Base-by-base conservation (phyloP, 176 grass and related monocot genomes). In the Avena eriantha region DNA sequence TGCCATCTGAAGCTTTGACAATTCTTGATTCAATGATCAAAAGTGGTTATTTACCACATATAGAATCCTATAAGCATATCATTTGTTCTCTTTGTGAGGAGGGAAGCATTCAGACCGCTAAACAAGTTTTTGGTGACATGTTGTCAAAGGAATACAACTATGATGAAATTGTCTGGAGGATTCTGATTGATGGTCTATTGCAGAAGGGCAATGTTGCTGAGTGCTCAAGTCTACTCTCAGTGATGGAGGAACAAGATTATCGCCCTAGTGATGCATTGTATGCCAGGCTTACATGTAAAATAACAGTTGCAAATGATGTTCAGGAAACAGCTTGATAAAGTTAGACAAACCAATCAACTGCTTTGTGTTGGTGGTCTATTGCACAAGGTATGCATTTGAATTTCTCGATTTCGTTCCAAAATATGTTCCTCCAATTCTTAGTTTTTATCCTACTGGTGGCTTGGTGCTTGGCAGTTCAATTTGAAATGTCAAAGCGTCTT, bases 81-180 rank as follows among this genome's bases (percentile, higher is more conserved):
- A 91, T 95, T 87, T 95, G 81, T 88, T 78, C 80, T 49, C 89
- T 90, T 79, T 97, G 89, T 90, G 91, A 90, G 78, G 85, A 93
- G 73, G 95, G 91, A 69, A 92, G 69, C 59, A 88, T 93, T 87
- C 33, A 91, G 63, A 80, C 86, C 31, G 90, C 83, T 86, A 95
- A 89, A 76, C 73, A 55, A 63, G 67, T 95, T 78, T 97, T 97
- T 80, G 74, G 78, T 90, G 87, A 84, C 69, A 86, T 95, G 63
- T 75, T 95, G 53, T 80, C 50, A 11, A 93, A 86, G 81, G 91
- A 86, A 50, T 97, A 95, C 88, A 95, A 91, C 83, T 80, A 80
- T 17, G 87, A 97, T 95, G 95, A 97, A 87, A 86, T 97, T 85
- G 93, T 76, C 66, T 91, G 92, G 90, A 97, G 91, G 78, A 97